Evolutionary conservation across 2,329 filamentous ascomycete genomes (phyloP), one percentile per base, ranked within the genome.

Genomic region (Exophiala alcalophila): DNA sequence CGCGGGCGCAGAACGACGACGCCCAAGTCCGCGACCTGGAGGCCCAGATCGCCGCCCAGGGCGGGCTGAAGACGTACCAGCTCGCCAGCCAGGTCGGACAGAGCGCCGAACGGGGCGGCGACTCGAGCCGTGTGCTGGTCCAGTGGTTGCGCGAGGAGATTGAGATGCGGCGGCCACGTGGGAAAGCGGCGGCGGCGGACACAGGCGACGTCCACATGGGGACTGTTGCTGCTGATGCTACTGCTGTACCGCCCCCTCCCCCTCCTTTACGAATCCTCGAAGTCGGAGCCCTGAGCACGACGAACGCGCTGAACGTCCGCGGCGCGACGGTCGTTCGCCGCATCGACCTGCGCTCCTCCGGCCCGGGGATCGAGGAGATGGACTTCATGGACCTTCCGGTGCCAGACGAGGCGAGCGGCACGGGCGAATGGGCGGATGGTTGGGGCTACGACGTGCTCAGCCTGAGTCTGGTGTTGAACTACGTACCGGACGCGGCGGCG

Each of bases 321-420:
- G 34, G 31, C 7, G 27, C 40, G 8, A 53, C 47, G 11, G 16
- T n/a, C 20, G 53, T 57, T 16, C 46, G 49, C 18, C 79, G 89
- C 52, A 96, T 98, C 61, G 92, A 98, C 61, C 69, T 98, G 42
- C 86, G 94, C 65, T 92, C 89, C 47, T 88, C 94, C 60, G 83
- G 82, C 32, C 73, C 83, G 1, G 65, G 63, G 2, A 98, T 98
- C 53, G 61, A 81, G 44, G 81, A 94, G 63, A 88, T 96, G 61
- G 88, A 98, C 63, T 97, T 98, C 59, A 95, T 98, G 90, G 69
- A 87, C 54, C 76, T 89, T 18, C 86, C 89, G 0, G 64, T 91
- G 3, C 91, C 91, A 0, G 61, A 60, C 7, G 21, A 37, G 4
- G 63, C 54, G 5, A 61, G 73, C 15, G 37, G 47, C 1, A 37